Evolutionary conservation across 139 green algal species (phyloP).

Genomic region (Haematococcus lacustris): DNA sequence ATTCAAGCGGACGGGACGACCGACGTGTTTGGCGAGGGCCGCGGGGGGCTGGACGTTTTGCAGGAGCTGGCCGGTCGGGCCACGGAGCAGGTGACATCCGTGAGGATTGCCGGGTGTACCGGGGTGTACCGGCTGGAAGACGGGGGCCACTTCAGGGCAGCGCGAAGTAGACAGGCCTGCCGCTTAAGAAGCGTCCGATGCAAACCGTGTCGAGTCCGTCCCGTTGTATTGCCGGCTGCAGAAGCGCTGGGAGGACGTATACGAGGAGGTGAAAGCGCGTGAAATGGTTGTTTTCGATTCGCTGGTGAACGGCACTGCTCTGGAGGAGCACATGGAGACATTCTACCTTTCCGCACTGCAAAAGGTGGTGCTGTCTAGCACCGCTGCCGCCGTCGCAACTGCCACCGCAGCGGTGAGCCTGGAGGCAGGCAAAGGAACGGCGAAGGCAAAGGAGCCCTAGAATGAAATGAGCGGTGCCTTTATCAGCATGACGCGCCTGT

Average conservation of each 20-base stretch:
- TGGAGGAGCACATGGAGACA: slow-evolving; percentile 57
- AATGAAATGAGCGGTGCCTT: no score
- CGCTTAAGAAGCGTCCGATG: no score
- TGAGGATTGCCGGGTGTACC: no score
- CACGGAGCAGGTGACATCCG: slow-evolving; percentile 12
- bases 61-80: slow-evolving; percentile 17
- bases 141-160: no score
- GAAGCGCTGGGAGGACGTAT: slow-evolving; percentile 26
- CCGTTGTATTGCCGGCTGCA: no score
- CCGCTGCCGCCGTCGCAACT: background rate
- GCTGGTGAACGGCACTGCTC: slow-evolving; percentile 36
- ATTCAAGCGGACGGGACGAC: slow-evolving; percentile 5
- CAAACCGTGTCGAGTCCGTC: no score
- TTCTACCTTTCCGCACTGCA: slow-evolving; percentile 26
- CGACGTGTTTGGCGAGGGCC: slow-evolving; percentile 45
- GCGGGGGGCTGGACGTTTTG: slow-evolving; percentile 31
- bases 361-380: background rate
- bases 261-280: slow-evolving; percentile 28
- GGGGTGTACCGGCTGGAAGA: no score
- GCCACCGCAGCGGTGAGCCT: background rate
- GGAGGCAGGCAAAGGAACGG: background rate
- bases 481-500: no score
- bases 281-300: slow-evolving; percentile 42
- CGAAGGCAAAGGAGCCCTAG: no score
- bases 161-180: no score